A percentile compares a stretch with the other conserved stretches of the same genome.
Conservation (phyloP, 306 rosid genomes). For the Lablab purpureus region DNA sequence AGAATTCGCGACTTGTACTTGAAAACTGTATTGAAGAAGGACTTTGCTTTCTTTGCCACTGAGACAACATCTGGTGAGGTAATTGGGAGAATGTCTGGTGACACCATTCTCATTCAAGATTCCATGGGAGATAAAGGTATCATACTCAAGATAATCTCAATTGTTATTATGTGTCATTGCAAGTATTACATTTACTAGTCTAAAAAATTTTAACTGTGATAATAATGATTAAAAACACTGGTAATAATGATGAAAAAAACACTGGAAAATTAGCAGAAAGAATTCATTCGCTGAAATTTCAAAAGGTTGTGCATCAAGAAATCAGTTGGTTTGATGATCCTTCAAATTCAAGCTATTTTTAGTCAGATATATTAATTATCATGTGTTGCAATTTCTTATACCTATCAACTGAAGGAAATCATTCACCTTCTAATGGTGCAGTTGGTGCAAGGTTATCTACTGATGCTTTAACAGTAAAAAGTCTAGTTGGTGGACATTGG, state of each 20-base stretch:
- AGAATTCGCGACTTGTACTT: slow-evolving; percentile 81
- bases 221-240: too few relatives aligned
- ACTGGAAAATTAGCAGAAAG: slow-evolving; percentile 73
- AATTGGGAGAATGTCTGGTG: slow-evolving; percentile 93
- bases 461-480: slow-evolving; percentile 76
- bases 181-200: not conserved
- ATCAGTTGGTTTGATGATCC: slow-evolving; percentile 92
- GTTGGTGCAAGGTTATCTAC: slow-evolving; percentile 87
- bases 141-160: not conserved
- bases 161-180: not conserved
- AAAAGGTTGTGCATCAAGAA: slow-evolving; percentile 83
- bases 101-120: slow-evolving; percentile 88
- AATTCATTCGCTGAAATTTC: slow-evolving; percentile 76
- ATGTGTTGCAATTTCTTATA: slow-evolving; percentile 8
- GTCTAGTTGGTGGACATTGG: slow-evolving; percentile 87
- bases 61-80: slow-evolving; percentile 85
- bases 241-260: not conserved
- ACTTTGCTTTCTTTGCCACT: slow-evolving; percentile 84
- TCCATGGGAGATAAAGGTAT: slow-evolving; percentile 96
- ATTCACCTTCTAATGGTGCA: slow-evolving; percentile 65
- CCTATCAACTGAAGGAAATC: slow-evolving; percentile 18
- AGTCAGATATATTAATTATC: not conserved
- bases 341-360: slow-evolving; percentile 79
- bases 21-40: slow-evolving; percentile 79
- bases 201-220: not conserved